Base-by-base conservation (phyloP, 1,284 basidiomycete species). In the Ceratobasidium sp. region DNA sequence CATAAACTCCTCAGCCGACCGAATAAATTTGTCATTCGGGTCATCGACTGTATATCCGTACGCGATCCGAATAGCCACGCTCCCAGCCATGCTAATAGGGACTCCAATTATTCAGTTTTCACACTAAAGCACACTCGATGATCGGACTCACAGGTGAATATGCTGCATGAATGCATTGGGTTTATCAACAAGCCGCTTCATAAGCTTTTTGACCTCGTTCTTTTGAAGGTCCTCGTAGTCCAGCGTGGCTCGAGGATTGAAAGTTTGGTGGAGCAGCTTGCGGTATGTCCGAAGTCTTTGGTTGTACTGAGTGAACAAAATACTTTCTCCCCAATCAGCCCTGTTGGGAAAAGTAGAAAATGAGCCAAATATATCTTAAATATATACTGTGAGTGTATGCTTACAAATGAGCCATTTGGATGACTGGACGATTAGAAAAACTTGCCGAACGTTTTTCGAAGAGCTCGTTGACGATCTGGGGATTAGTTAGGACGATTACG, bases 201-300 rank as follows among this genome's bases (percentile, higher is more conserved):
- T 71, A 56, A 73, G 59, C 50, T 75, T 57, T 45, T 36, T 41
- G 6, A 69, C 53, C 24, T 71, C 65, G 19, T 63, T 41, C 19
- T 62, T 74, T 53, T 74, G 73, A 47, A 76, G 62, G 15, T 60
- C 54, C 6, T 65, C 50, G 59, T 65, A 76, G 29, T 76, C 75
- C 19, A 62, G 36, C 8, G 74, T 74, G 8, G 66, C 66, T 7
- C 65, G 65, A 6, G 75, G 60, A 31, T 74, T 66, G 24, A 76
- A 57, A 4, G 73, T 74, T 63, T 76, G 75, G 29, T 74, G 66
- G 6, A 76, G 44, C 0, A 76, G 60, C 57, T 51, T 69, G 7
- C 75, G 57, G 33, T 74, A 72, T 44, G 59, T 74, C 15, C 73
- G 72, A 19, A 67, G 69, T 45, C 65, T 63, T 51, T 63, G 75